A percentile compares a stretch with the other conserved stretches of the same genome.
phyloP scores from a whole-genome alignment of 1,284 basidiomycete genomes.

The Heliocybe sulcata region DNA sequence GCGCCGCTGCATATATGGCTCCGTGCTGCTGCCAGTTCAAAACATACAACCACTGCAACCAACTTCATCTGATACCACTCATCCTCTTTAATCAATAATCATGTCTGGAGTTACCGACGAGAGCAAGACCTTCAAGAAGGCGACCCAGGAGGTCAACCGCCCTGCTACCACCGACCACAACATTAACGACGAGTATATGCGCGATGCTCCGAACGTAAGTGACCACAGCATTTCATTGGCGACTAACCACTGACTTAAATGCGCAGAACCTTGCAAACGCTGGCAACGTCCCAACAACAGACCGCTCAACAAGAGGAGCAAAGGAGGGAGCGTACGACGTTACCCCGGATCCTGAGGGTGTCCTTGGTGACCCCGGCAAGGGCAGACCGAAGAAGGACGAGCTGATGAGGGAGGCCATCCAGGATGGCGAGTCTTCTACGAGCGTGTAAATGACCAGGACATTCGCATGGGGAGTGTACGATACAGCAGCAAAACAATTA shows the following conservation, averaged over 20 bases:
- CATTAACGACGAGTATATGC: conserved; percentile 26
- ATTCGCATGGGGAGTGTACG: background rate
- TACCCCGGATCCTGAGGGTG: background rate
- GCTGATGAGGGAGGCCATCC: background rate
- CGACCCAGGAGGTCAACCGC: conserved; percentile 19
- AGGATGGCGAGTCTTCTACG: background rate
- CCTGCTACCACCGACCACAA: conserved; percentile 22
- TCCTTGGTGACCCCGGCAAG: background rate
- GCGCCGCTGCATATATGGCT: background rate
- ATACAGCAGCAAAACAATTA: background rate
- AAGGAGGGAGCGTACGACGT: conserved; percentile 1
- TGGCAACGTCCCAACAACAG: background rate
- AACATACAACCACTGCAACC: background rate
- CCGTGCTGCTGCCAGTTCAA: background rate
- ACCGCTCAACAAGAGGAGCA: background rate
- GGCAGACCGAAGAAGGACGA: conserved; percentile 1
- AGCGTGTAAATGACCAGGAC: background rate
- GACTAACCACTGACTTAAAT: background rate
- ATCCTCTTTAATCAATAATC: background rate
- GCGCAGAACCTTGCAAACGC: background rate
- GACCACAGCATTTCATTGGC: background rate
- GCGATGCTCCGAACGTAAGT: conserved; percentile 22
- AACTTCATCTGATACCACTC: background rate
- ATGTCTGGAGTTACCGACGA: conserved; percentile 11
- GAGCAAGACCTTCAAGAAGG: conserved; percentile 21